phyloP scores from a whole-genome alignment of 2,329 filamentous ascomycete species.

The Biscogniauxia mediterranea region DNA sequence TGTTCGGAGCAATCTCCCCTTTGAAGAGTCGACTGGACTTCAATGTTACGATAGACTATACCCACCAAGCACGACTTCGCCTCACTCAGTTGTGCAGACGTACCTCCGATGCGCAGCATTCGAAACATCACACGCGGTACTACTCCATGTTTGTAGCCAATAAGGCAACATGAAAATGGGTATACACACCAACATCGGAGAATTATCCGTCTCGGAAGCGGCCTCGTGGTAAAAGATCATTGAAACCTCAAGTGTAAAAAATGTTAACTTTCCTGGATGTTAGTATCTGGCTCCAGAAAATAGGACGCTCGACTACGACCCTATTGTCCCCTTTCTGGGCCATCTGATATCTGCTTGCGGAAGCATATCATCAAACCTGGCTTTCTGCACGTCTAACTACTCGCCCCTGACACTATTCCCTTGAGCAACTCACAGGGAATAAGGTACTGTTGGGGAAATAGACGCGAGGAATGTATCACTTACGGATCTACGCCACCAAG shows the following conservation, averaged over 20 bases:
- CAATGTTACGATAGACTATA: background rate
- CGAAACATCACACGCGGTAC: background rate
- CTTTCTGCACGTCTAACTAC: background rate
- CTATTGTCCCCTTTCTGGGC: background rate
- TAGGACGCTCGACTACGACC: no score
- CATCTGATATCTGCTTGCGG: background rate
- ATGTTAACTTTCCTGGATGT: no score
- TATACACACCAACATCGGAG: background rate
- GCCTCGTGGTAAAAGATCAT: no score
- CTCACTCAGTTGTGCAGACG: background rate
- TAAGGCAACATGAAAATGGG: background rate
- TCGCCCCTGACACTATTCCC: background rate
- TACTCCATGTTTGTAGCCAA: background rate
- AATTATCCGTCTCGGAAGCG: no score
- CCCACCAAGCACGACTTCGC: background rate
- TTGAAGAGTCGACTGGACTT: background rate
- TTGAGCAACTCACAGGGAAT: background rate
- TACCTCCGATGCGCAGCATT: background rate
- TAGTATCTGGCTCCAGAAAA: no score
- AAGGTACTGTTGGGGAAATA: background rate
- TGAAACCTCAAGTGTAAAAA: no score
- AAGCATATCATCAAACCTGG: background rate
- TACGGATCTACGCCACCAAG: background rate
- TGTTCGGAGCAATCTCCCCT: background rate
- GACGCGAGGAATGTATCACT: background rate